Evolutionary conservation across 1,284 basidiomycete genomes (phyloP).

Genomic region (Macrocybe sp.): DNA sequence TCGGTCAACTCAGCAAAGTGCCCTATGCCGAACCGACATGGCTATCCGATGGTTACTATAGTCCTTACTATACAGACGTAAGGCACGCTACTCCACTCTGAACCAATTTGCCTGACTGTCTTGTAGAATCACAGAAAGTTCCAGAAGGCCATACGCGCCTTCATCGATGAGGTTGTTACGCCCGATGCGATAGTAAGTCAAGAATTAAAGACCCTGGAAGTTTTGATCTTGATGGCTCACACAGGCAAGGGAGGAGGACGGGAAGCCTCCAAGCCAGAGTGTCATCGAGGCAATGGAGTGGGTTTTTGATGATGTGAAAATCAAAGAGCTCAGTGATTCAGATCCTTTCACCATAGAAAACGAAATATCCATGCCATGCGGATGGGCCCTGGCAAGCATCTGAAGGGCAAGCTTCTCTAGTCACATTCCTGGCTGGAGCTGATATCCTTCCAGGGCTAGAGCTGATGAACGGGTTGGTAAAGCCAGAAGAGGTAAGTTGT

Average conservation of each 20-base stretch:
- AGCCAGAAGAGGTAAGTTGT: conserved; percentile 60
- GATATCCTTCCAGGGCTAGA: conserved; percentile 36
- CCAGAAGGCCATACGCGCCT: conserved; percentile 52
- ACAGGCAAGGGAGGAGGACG: conserved; percentile 61
- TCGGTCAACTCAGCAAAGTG: conserved; percentile 63
- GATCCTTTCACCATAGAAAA: conserved; percentile 29
- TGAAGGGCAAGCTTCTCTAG: conserved; percentile 43
- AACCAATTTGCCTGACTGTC: not conserved
- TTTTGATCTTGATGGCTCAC: not conserved
- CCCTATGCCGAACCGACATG: conserved; percentile 85
- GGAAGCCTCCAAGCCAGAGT: conserved; percentile 60
- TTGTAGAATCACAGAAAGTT: conserved; percentile 46
- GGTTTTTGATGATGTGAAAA: conserved; percentile 15
- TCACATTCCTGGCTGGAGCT: conserved; percentile 42
- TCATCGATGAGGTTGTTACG: conserved; percentile 50
- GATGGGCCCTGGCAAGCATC: conserved; percentile 76
- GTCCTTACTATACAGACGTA: conserved; percentile 68
- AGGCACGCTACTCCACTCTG: conserved; percentile 4
- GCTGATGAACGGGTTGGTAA: conserved; percentile 75
- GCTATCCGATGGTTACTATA: conserved; percentile 61
- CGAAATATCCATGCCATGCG: conserved; percentile 83
- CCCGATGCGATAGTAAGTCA: conserved; percentile 46
- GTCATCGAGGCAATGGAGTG: conserved; percentile 63
- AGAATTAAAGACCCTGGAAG: not conserved
- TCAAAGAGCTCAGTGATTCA: not conserved